Evolutionary conservation across 345 rosid species (phyloP), one percentile per base, ranked within the genome.

Genomic region (Eucalyptus virginea): DNA sequence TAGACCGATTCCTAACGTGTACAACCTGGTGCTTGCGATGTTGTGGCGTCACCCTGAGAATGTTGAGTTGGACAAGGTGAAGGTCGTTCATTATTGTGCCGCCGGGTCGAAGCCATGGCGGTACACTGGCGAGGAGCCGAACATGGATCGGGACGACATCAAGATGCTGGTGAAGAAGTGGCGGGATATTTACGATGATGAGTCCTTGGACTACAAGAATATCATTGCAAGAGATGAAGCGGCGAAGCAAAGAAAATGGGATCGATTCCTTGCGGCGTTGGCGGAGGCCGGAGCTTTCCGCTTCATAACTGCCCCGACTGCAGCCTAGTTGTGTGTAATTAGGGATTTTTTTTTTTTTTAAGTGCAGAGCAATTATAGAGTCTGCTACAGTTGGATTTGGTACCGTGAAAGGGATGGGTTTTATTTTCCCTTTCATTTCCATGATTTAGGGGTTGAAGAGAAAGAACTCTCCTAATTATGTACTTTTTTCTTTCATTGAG

Each of bases 101-200:
- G 93, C 89, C 86, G 94, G 95, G 37, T 89, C 94, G 11, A 94
- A 94, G 92, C 95, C 94, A 15, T 93, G 95, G 95, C 91, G 94
- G 91, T 94, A 89, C 50, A 94, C 95, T 2, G 95, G 94, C 6
- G 26, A 92, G 81, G 95, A 92, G 86, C 89, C 52, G 80, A 94
- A 94, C 89, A 92, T 94, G 96, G 90, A 92, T 1, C 89, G 94
- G 62, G 92, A 92, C 28, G 95, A 94, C 81, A 90, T 94, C 49
- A 92, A 92, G 88, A 88, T 81, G 90, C 83, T 93, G 19, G 91
- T 94, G 87, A 88, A 93, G 65, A 91, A 89, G 50, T 94, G 94
- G 95, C 86, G 93, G 93, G 94, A 93, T 6, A 89, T 94, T 30
- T 94, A 91, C 87, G 87, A 91, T 1, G 94, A 94, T 2, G 93